Evolutionary conservation across 108 stramenopile genomes (phyloP), one percentile per base, ranked within the genome.

Genomic region (Chaetoceros tenuissimus): DNA sequence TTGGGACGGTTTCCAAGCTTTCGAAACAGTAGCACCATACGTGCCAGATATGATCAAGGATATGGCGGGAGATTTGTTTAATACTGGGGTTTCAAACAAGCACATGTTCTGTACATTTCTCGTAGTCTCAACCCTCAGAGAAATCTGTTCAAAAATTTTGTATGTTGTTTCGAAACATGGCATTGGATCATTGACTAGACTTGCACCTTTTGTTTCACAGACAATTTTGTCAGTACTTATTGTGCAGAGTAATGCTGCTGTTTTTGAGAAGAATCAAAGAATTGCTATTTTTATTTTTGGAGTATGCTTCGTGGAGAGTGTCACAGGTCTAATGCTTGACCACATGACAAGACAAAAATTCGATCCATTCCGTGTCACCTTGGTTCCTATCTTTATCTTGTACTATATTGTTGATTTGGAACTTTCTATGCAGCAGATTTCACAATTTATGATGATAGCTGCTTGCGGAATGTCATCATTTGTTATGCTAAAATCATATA

Each of bases 261-360:
- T 86, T 18, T 72, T 77, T 29, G 28, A 73, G 17, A 62, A 62
- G 17, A 53, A 60, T 25, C 87, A 85, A 26, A 66, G 92, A 57
- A 86, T 76, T 19, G 55, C 61, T 46, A 59, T 88, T 61, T 78
- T 79, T 67, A 51, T 94, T 44, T 57, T 77, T 18, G 68, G 69
- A 29, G 64, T 70, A 0, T 53, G 87, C 29, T 94, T 90, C 61
- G 82, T 82, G 10, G 92, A 94, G 67, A 73, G 74, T 54, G 73
- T 74, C n/a, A 88, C 88, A 24, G 81, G 79, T 16, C 51, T 94
- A 25, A 94, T 94, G 92, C 55, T 90, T 53, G 78, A 80, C 46
- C 92, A 90, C 63, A 74, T 88, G 64, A 84, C 87, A 0, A 52
- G 73, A 13, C 62, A 82, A 64, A 25, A 53, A 1, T 84, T 72